Percentiles rank a stretch among this genome's conserved stretches.
Conservation (phyloP, 192 early-diverging fungal genomes). For the Borealophlyctis nickersoniae region DNA sequence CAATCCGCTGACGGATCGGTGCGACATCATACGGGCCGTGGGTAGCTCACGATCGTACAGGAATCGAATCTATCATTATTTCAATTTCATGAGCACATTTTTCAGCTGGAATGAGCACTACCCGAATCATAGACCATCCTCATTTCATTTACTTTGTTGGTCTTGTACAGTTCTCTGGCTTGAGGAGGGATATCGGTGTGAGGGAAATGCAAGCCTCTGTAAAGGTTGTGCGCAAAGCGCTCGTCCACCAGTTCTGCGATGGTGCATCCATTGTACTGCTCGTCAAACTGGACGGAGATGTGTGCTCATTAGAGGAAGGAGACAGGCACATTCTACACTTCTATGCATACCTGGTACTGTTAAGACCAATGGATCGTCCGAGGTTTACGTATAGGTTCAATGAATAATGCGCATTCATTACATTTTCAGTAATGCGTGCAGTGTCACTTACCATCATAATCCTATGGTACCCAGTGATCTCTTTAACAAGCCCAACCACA, state of each 20-base stretch:
- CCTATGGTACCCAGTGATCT: neutral
- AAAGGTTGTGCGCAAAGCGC: neutral
- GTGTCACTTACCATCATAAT: neutral
- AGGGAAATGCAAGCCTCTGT: constrained; percentile 11
- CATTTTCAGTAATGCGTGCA: too few species aligned
- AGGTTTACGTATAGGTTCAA: too few species aligned
- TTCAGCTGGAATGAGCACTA: too few species aligned
- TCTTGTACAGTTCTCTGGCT: neutral
- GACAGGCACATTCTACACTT: too few species aligned
- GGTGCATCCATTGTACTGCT: neutral
- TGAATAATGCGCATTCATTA: too few species aligned
- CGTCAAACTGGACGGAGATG: neutral
- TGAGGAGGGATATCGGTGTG: constrained; percentile 6
- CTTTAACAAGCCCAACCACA: neutral
- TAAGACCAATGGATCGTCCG: too few species aligned
- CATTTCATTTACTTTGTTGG: neutral
- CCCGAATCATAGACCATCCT: too few species aligned
- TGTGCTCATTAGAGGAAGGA: too few species aligned
- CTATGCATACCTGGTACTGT: too few species aligned
- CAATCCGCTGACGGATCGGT: neutral
- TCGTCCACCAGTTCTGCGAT: neutral
- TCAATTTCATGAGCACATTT: neutral
- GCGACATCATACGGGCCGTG: neutral
- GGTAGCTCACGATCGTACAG: neutral
- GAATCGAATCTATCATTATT: neutral